A percentile compares a stretch with the other conserved stretches of the same genome.
phyloP scores from a whole-genome alignment of 2,329 filamentous ascomycete genomes.

The Penicillium sp. region DNA sequence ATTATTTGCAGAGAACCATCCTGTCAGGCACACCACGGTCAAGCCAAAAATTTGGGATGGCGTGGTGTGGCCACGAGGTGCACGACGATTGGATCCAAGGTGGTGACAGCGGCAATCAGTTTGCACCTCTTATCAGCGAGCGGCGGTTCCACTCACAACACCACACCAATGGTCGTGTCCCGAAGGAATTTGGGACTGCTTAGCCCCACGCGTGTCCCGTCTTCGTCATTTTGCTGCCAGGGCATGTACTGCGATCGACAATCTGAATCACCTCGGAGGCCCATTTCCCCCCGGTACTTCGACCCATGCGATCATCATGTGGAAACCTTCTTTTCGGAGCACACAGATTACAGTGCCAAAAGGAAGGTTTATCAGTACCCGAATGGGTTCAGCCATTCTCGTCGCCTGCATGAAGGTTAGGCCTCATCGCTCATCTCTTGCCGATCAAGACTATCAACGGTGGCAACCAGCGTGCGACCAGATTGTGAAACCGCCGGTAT shows the following conservation, averaged over 20 bases:
- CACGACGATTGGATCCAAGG: constrained; percentile 19
- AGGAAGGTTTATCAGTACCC: constrained; percentile 16
- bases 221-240: constrained; percentile 19
- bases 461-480: constrained; percentile 22
- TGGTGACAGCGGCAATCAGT: constrained; percentile 27
- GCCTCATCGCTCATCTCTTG: constrained; percentile 4
- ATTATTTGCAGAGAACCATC: background rate
- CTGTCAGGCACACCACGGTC: background rate
- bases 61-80: constrained; percentile 24
- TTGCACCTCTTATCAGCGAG: constrained; percentile 21
- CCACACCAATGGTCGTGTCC: constrained; percentile 5
- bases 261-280: constrained; percentile 13
- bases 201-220: constrained; percentile 19
- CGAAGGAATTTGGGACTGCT: constrained; percentile 7
- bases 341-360: background rate
- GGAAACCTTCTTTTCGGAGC: constrained; percentile 6
- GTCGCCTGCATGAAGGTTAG: constrained; percentile 6
- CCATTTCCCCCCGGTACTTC: constrained; percentile 7
- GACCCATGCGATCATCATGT: constrained; percentile 17
- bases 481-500: constrained; percentile 27
- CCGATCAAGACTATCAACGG: constrained; percentile 25
- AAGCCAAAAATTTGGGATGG: background rate
- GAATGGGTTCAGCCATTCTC: background rate
- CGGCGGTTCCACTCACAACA: background rate
- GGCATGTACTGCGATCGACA: constrained; percentile 16